Evolutionary conservation across 2,329 filamentous ascomycete genomes (phyloP), one percentile per base, ranked within the genome.

Genomic region (Aspergillus sojae): DNA sequence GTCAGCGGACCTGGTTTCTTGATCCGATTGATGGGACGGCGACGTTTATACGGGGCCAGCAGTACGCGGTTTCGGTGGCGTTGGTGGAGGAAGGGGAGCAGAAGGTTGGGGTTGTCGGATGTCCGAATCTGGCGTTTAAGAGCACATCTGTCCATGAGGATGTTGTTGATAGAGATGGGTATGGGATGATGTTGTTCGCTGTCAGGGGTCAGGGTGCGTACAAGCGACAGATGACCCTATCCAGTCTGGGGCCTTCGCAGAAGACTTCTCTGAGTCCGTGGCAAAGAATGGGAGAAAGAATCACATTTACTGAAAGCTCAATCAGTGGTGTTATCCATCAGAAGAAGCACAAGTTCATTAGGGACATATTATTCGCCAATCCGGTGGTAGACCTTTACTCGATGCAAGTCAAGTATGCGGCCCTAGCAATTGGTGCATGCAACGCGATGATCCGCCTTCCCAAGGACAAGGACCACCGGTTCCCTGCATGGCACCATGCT

Each of bases 361-460:
- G 59, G 10, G 32, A 46, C n/a, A 43, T 52, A 39, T n/a, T 59
- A 50, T 21, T 43, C 30, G 56, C 50, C 23, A 53, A 60, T 12
- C 54, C 58, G 11, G 12, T 55, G 12, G 36, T 53, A 12, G 59
- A 64, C 30, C 48, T 64, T 19, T 59, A 56, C 50, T 62, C 62
- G 10, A 64, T 64, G 59, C 62, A 64, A 36, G 56, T 56, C 48
- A 64, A 62, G 50, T 64, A 64, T 34, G 62, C 48, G 7, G 62
- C 60, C 28, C 56, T 64, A 11, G 50, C 45, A 12, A 26, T 62
- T n/a, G 62, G 62, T 46, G 56, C 55, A n/a, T 62, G 62, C 50
- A 62, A 61, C 53, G 62, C 56, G 28, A 64, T 64, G 62, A 46
- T 64, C 19, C 50, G 62, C n/a, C 58, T 64, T 39, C 62, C 62